A percentile compares a stretch with the other conserved stretches of the same genome.
These are phyloP conservation scores for Chloranthus sessilifolius DNA, from an alignment of 164 flowering plant genomes.

Conservation along the genomic window DNA sequence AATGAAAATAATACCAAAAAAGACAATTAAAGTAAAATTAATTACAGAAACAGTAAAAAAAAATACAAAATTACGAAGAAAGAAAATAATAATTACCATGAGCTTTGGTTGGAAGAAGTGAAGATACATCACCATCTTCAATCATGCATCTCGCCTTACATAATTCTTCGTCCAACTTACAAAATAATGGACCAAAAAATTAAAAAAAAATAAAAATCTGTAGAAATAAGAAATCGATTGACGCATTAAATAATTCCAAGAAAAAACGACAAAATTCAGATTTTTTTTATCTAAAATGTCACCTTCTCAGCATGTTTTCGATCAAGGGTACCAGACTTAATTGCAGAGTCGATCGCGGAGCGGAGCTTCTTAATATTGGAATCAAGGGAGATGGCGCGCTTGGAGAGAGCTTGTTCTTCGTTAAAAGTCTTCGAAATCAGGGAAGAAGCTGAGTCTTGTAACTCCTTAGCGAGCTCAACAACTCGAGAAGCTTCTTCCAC, in stretches of 20 bases:
- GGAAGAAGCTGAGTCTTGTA: constrained; percentile 63
- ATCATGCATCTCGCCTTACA: constrained; percentile 29
- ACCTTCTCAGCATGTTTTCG: constrained; percentile 53
- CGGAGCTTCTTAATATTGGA: constrained; percentile 40
- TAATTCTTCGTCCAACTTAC: constrained; percentile 39
- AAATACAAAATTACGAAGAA: background rate
- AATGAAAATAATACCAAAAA: too few relatives aligned
- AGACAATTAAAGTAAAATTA: too few relatives aligned
- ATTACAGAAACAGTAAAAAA: too few relatives aligned
- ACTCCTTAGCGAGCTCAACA: constrained; percentile 63
- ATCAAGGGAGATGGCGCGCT: constrained; percentile 47
- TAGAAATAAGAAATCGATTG: background rate
- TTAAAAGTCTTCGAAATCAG: constrained; percentile 34
- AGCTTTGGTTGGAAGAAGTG: constrained; percentile 41
- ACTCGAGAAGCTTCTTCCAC: constrained; percentile 54
- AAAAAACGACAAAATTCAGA: too few relatives aligned
- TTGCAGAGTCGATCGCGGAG: constrained; percentile 30
- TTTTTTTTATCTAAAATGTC: too few relatives aligned
- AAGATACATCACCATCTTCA: constrained; percentile 41
- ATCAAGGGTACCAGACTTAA: constrained; percentile 26
- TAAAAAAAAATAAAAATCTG: background rate
- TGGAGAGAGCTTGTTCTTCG: constrained; percentile 65
- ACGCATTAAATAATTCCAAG: background rate
- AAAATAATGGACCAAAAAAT: background rate
- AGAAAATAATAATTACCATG: constrained; percentile 24